Base-by-base conservation (phyloP, 2,329 filamentous ascomycete genomes). In the Ilyonectria robusta region DNA sequence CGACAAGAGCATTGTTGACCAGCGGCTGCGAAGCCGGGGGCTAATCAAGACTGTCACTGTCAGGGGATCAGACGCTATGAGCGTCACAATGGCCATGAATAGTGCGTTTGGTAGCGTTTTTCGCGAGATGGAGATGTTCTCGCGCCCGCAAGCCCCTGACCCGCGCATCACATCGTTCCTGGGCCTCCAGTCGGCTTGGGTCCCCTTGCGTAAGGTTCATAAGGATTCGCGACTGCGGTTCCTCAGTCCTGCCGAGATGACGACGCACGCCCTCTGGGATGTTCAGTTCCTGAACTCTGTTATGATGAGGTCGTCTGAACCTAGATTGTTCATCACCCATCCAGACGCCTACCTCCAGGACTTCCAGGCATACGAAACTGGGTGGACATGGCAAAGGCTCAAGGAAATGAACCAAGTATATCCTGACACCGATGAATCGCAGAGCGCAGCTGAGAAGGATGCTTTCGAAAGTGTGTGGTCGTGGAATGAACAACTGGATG, bases 151-250 rank as follows among this genome's bases (percentile, higher is more conserved):
- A 19, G 69, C 75, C 4, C 66, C 71, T 6, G 74, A 77, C 37
- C 74, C 73, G 8, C 74, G 76, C 6, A 75, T 82, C 11, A 73
- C 80, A 5, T 82, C 82, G 46, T 89, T 86, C 59, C 81, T 91
- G 21, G 93, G 90, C 6, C 83, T 95, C 19, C 86, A 87, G 60
- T 90, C 92, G 48, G 80, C 88, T 0, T 94, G 92, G 87, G 86
- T 95, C n/a, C 93, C 93, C 6, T 83, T 95, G 19, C 88, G 93
- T 57, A 95, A 95, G 78, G 83, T 94, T 3, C 89, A 93, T 76
- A 94, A 92, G 75, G 91, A 94, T 64, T 91, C 91, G 0, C 87
- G 89, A 29, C 84, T 95, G 7, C 88, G 89, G 1, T 94, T 94
- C 72, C 84, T 95, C 11, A 88, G 87, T 6, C 89, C 89, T 1